A percentile compares a stretch with the other conserved stretches of the same genome.
Evolutionary conservation across 2,329 filamentous ascomycete genomes (phyloP).

Genomic region (Aspergillus latus): DNA sequence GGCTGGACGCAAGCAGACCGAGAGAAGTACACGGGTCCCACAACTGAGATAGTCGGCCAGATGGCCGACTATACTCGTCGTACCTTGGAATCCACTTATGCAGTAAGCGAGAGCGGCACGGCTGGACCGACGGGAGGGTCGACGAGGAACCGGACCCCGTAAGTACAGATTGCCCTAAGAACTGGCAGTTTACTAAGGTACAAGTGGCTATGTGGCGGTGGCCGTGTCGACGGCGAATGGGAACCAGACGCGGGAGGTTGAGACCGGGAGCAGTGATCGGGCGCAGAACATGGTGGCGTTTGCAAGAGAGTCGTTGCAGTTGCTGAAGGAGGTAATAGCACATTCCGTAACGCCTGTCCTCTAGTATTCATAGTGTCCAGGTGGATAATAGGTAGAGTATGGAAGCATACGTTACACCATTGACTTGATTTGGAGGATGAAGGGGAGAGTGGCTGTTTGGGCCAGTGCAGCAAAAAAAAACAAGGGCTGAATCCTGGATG

Average conservation of each 20-base stretch:
- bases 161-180: slow-evolving; percentile 14
- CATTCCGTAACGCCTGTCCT: not conserved
- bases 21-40: slow-evolving; percentile 60
- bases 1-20: slow-evolving; percentile 60
- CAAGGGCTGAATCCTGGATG: too few relatives aligned
- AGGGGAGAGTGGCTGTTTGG: too few relatives aligned
- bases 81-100: slow-evolving; percentile 58
- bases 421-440: too few relatives aligned
- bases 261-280: slow-evolving; percentile 56
- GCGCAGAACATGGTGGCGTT: slow-evolving; percentile 64
- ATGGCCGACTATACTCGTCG: slow-evolving; percentile 58
- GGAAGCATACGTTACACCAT: too few relatives aligned
- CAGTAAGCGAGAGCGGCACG: slow-evolving; percentile 60
- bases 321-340: slow-evolving; percentile 55
- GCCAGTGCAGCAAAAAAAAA: too few relatives aligned
- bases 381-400: too few relatives aligned
- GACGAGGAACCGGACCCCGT: slow-evolving; percentile 58
- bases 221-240: slow-evolving; percentile 58
- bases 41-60: slow-evolving; percentile 56
- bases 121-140: slow-evolving; percentile 63
- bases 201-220: slow-evolving; percentile 61
- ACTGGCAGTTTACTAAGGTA: not conserved
- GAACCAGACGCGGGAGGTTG: slow-evolving; percentile 54
- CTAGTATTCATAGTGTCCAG: not conserved
- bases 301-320: slow-evolving; percentile 56